Evolutionary conservation across 768 basidiomycete genomes (phyloP).

Genomic region (Phaffia tasmanica): DNA sequence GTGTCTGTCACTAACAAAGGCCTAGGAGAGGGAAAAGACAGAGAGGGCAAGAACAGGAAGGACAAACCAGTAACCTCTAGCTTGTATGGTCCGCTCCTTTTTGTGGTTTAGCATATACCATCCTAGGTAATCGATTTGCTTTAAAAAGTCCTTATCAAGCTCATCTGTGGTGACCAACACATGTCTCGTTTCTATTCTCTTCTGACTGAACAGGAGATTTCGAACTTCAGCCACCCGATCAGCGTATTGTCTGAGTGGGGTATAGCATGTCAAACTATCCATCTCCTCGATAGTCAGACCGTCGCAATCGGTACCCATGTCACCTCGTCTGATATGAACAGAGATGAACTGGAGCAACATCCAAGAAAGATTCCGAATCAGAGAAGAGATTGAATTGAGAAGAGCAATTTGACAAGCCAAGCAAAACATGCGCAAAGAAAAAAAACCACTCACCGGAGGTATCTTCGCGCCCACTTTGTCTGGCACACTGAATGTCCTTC

Average conservation of each 20-base stretch:
- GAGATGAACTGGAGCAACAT: constrained; percentile 20
- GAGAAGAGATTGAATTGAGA: too few relatives aligned
- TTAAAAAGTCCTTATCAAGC: constrained; percentile 24
- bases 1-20: too few relatives aligned
- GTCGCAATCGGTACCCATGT: constrained; percentile 19
- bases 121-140: constrained; percentile 18
- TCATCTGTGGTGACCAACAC: constrained; percentile 27
- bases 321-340: constrained; percentile 27
- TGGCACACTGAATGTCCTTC: constrained; percentile 24
- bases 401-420: too few relatives aligned
- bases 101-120: constrained; percentile 27
- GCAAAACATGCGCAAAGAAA: too few relatives aligned
- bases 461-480: constrained; percentile 17
- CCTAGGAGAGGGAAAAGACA: too few relatives aligned
- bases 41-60: too few relatives aligned
- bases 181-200: constrained; percentile 8
- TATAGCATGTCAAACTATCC: constrained; percentile 19
- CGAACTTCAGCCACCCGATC: constrained; percentile 21
- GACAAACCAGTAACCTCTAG: constrained; percentile 25
- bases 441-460: constrained; percentile 13
- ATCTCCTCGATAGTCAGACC: constrained; percentile 19
- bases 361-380: too few relatives aligned
- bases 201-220: constrained; percentile 8
- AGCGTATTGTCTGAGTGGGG: constrained; percentile 18
- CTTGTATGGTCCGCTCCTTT: constrained; percentile 25